Percentiles rank a stretch among this genome's conserved stretches.
Conservation (phyloP, 1,139 yeast genomes). For the Suhomyces maxii region DNA sequence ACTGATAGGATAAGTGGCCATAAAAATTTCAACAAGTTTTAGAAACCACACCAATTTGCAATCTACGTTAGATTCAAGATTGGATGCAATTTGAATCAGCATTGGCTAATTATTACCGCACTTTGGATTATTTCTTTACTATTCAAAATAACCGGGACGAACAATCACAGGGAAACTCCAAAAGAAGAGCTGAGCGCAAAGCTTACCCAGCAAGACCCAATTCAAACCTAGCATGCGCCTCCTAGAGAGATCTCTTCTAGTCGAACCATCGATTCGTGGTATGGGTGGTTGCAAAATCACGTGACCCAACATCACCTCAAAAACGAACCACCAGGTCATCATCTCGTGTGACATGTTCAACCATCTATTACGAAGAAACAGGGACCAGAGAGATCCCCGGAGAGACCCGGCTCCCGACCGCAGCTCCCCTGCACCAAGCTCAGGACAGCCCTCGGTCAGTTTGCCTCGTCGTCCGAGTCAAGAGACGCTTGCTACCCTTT, state of each 20-base stretch:
- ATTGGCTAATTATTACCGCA: too few species aligned
- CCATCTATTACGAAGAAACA: slow-evolving; percentile 4
- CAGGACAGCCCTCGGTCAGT: neutral
- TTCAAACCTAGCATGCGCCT: too few species aligned
- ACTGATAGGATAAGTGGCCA: too few species aligned
- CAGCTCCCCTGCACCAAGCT: neutral
- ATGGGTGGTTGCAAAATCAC: neutral
- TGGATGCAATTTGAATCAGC: too few species aligned
- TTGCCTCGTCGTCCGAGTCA: slow-evolving; percentile 9
- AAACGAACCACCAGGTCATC: neutral
- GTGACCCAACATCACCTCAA: neutral
- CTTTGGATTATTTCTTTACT: too few species aligned
- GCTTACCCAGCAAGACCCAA: too few species aligned
- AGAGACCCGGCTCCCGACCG: neutral
- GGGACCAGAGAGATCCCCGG: neutral
- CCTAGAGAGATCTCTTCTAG: neutral
- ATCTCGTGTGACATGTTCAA: slow-evolving; percentile 3
- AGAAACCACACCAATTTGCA: too few species aligned
- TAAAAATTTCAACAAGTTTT: too few species aligned
- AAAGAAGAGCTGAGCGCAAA: too few species aligned
- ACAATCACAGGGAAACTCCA: too few species aligned
- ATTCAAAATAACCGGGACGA: too few species aligned
- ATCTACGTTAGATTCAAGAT: too few species aligned
- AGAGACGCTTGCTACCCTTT: slow-evolving; percentile 16
- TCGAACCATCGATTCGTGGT: neutral